These are phyloP conservation scores for Fusarium sp. DNA, from an alignment of 2,329 filamentous ascomycete genomes.

Conservation along the genomic window DNA sequence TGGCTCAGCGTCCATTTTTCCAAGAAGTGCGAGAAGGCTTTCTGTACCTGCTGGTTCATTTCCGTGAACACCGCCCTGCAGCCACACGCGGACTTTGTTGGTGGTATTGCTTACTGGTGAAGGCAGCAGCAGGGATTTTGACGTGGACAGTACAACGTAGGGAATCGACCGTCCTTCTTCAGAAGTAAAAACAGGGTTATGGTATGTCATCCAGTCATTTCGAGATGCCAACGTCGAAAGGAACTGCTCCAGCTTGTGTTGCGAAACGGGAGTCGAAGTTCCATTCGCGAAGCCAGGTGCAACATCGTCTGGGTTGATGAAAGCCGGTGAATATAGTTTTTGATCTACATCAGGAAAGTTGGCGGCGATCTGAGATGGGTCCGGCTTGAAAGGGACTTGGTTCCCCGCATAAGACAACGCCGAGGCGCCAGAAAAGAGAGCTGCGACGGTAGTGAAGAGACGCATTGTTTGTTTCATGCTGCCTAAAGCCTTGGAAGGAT, in stretches of 20 bases:
- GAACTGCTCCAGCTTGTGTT: constrained; percentile 19
- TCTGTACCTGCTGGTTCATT: constrained; percentile 53
- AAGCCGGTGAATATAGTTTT: constrained; percentile 33
- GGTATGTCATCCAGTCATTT: constrained; percentile 38
- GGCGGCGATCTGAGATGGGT: constrained; percentile 12
- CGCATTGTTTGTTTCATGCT: constrained; percentile 6
- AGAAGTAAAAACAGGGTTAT: constrained; percentile 22
- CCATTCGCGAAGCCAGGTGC: constrained; percentile 25
- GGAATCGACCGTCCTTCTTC: constrained; percentile 37
- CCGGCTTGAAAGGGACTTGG: constrained; percentile 3
- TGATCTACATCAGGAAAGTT: constrained; percentile 31
- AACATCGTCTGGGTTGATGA: constrained; percentile 3
- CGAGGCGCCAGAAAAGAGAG: background rate
- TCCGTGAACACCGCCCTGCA: constrained; percentile 52
- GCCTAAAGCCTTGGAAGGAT: rapidly evolving
- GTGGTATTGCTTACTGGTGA: constrained; percentile 10
- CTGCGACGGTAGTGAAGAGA: background rate
- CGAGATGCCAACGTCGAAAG: constrained; percentile 7
- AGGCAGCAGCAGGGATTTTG: background rate
- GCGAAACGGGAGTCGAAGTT: constrained; percentile 24
- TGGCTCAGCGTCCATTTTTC: constrained; percentile 48
- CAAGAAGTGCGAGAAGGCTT: constrained; percentile 47
- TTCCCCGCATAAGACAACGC: constrained; percentile 29
- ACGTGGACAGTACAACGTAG: constrained; percentile 23
- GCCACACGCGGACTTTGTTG: constrained; percentile 50